Conservation (phyloP, 106 monocot species). For the Cymbidium sinense region DNA sequence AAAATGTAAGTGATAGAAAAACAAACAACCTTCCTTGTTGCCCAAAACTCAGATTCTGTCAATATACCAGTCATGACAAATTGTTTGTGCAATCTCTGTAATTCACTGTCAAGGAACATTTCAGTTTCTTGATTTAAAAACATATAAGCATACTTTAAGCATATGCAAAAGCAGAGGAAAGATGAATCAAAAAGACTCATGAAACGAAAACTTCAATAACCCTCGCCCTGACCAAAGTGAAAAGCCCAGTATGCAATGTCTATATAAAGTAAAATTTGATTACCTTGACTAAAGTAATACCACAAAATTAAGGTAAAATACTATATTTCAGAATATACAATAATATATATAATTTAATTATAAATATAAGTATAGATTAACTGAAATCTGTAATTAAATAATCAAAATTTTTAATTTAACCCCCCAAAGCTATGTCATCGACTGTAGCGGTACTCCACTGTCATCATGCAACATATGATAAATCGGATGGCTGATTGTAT, state of each 20-base stretch:
- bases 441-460: no score
- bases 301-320: no score
- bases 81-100: conserved; percentile 86
- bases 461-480: no score
- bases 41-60: conserved; percentile 96
- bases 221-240: background rate
- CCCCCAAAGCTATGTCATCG: no score
- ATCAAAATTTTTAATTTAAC: no score
- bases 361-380: no score
- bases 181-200: background rate
- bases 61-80: conserved; percentile 71
- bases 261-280: background rate
- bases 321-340: no score
- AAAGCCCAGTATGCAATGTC: background rate
- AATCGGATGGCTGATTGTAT: no score
- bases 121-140: conserved; percentile 8
- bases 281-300: no score
- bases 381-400: no score
- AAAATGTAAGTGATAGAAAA: background rate
- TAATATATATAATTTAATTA: no score
- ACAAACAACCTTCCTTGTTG: conserved; percentile 72
- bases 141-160: background rate
- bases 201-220: background rate
- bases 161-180: background rate
- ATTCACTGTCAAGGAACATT: conserved; percentile 53